Conservation (phyloP, 1,284 basidiomycete genomes). For the Phlebopus sp. region DNA sequence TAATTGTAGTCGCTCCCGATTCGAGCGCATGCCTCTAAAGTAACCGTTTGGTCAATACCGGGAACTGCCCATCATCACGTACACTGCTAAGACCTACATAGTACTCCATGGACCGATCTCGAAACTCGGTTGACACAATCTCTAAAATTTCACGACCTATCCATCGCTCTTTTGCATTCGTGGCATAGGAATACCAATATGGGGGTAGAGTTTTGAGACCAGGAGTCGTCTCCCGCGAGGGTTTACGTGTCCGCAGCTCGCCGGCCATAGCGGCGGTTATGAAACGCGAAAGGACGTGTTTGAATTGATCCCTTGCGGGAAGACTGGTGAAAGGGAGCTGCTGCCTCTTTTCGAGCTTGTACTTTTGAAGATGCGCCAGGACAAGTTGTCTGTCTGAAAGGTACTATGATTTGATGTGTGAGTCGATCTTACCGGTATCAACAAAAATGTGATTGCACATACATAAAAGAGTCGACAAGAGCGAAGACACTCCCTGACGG, state of each 20-base stretch:
- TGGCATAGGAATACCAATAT: slow-evolving; percentile 84
- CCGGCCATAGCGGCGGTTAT: slow-evolving; percentile 48
- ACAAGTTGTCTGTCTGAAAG: slow-evolving; percentile 29
- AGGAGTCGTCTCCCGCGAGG: slow-evolving; percentile 18
- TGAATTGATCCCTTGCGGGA: slow-evolving; percentile 50
- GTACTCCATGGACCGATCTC: slow-evolving; percentile 88
- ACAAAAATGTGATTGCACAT: not conserved
- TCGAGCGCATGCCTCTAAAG: slow-evolving; percentile 83
- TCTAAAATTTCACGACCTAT: slow-evolving; percentile 82
- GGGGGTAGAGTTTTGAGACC: slow-evolving; percentile 71
- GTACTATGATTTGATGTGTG: slow-evolving; percentile 10
- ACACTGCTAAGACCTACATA: slow-evolving; percentile 58
- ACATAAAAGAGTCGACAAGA: slow-evolving; percentile 28
- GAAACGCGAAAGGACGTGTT: slow-evolving; percentile 49
- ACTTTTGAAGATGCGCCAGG: slow-evolving; percentile 30
- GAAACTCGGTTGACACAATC: slow-evolving; percentile 86
- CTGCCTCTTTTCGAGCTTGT: slow-evolving; percentile 31
- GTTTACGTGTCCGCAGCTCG: slow-evolving; percentile 18
- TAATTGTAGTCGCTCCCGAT: slow-evolving; percentile 93
- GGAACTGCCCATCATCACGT: not conserved
- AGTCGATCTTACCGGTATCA: not conserved
- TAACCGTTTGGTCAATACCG: slow-evolving; percentile 7
- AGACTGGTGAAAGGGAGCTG: slow-evolving; percentile 45
- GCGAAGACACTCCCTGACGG: slow-evolving; percentile 23
- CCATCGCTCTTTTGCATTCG: slow-evolving; percentile 92